These are phyloP conservation scores for Talaromyces sp. DNA, from an alignment of 2,329 filamentous ascomycete genomes.

Conservation along the genomic window DNA sequence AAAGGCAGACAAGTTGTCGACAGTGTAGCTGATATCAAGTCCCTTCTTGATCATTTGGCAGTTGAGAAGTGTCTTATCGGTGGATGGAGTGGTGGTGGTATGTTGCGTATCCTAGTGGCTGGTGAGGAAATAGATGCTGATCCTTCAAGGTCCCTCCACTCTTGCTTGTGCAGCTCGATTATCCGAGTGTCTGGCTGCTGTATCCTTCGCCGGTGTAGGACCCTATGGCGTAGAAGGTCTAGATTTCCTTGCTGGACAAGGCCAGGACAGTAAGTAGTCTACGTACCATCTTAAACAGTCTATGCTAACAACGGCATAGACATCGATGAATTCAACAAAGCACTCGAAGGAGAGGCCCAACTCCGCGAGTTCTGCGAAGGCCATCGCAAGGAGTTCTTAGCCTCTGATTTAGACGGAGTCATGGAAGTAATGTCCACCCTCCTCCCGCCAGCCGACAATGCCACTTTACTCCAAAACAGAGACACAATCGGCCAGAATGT, in stretches of 20 bases:
- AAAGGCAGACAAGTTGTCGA: conserved; percentile 7
- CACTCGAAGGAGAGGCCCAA: conserved; percentile 1
- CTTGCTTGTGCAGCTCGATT: conserved; percentile 16
- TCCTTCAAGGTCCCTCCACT: background rate
- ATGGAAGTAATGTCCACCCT: conserved; percentile 4
- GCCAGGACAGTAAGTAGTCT: conserved; percentile 6
- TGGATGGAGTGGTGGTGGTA: conserved; percentile 17
- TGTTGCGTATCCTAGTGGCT: background rate
- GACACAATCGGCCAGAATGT: conserved; percentile 13
- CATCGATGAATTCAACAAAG: conserved; percentile 4
- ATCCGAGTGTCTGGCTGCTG: conserved; percentile 1
- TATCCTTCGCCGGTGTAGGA: conserved; percentile 3
- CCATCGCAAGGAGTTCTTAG: background rate
- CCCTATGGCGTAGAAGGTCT: conserved; percentile 5
- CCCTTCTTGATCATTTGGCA: conserved; percentile 6
- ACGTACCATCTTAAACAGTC: background rate
- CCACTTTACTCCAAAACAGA: background rate
- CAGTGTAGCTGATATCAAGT: conserved; percentile 8
- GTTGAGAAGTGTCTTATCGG: conserved; percentile 5
- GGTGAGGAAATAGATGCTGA: background rate
- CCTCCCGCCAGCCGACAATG: conserved; percentile 11
- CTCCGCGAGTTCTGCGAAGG: conserved; percentile 11
- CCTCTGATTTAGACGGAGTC: conserved; percentile 5
- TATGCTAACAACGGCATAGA: background rate
- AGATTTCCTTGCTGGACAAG: conserved; percentile 8